Conservation (phyloP, 2,329 filamentous ascomycete species). For the Colletotrichum paranaense region DNA sequence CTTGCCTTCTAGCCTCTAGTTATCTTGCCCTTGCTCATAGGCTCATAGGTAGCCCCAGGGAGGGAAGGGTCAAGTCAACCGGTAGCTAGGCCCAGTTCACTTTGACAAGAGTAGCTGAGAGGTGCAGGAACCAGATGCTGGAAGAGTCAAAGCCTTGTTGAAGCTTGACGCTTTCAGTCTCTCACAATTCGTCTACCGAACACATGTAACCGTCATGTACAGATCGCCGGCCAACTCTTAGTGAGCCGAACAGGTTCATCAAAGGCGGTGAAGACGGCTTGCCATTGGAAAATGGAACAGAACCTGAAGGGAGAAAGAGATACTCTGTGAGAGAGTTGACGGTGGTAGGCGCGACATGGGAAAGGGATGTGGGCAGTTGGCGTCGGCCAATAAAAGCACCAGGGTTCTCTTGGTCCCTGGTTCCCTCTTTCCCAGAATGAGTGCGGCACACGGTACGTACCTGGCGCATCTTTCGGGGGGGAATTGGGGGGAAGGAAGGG, state of each 20-base stretch:
- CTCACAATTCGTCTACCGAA: not conserved
- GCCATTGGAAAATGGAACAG: not conserved
- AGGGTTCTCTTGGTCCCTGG: conserved; percentile 2
- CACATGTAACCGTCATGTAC: not conserved
- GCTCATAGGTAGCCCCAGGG: not conserved
- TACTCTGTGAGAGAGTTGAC: not conserved
- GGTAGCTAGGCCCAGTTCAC: not conserved
- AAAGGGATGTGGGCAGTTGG: conserved; percentile 26
- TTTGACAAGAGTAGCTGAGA: not conserved
- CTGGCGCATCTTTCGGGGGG: not conserved
- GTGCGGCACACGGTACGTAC: conserved; percentile 7
- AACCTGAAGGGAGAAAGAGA: not conserved
- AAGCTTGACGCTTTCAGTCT: not conserved
- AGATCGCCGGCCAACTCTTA: not conserved
- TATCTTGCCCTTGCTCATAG: conserved; percentile 1
- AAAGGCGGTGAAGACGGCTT: conserved; percentile 28
- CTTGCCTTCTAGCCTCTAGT: not conserved
- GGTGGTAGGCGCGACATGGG: not conserved
- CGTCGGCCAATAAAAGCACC: conserved; percentile 6
- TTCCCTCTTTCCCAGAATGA: conserved; percentile 1
- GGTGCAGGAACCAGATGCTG: not conserved
- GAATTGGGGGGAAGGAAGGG: not conserved
- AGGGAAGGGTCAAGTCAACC: not conserved
- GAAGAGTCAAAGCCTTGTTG: not conserved
- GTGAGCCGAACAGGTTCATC: not conserved